Evolutionary conservation across 2,329 filamentous ascomycete genomes (phyloP), one percentile per base, ranked within the genome.

Genomic region (Rutstroemia sp.): DNA sequence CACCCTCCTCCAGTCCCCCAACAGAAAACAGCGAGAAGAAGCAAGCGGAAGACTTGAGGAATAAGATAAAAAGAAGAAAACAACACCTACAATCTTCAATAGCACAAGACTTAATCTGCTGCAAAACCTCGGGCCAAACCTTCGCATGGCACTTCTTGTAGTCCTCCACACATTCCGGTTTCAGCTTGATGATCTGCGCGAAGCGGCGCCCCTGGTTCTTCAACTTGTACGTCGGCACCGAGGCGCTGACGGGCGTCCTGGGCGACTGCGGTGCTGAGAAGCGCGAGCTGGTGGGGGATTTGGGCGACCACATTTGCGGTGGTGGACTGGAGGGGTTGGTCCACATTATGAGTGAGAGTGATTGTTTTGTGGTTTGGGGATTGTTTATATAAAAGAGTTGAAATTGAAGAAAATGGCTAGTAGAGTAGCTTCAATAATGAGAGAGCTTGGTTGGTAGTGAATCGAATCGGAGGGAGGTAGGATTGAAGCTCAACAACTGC

Each of bases 101-200:
- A 62, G 87, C 87, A 69, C 84, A 88, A 42, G 84, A 81, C 68
- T 84, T 83, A 66, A 92, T 91, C 72, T 90, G 86, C 69, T 82
- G 78, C 37, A 89, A 72, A 1, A 94, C 87, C 64, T 88, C 86
- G 5, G 87, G 87, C 88, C 88, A 92, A 0, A 90, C 86, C 4
- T 77, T 78, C 6, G 82, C 83, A 67, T 92, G 88, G 60, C 82
- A 84, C 64, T 84, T 78, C 69, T 89, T 91, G 74, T 92, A 92
- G 61, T 83, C 79, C 21, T 79, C 78, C 14, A 87, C 73, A 59
- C 75, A 79, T 60, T 86, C 81, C 16, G 82, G 81, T 71, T 84
- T 87, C 56, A 92, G 78, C 67, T 82, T 84, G 54, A 92, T 78
- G 61, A 89, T 86, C 71, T 91, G 88, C 41, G 79, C 87, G 63